phyloP scores from a whole-genome alignment of 306 rosid species.

The Castanea sativa region DNA sequence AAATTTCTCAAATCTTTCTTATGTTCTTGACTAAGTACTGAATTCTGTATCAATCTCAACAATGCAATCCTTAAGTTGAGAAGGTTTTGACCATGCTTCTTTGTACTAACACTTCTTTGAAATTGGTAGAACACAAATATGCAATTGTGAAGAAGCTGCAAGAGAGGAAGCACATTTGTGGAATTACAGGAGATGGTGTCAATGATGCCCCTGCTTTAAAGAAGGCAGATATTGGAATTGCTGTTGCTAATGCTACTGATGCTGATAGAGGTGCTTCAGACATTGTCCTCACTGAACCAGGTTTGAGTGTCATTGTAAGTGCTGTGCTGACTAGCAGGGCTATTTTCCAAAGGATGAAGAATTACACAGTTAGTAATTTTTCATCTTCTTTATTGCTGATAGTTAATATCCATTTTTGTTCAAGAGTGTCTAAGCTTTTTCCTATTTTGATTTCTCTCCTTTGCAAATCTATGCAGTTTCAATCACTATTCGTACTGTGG shows the following conservation, averaged over 20 bases:
- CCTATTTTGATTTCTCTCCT: slow-evolving; percentile 13
- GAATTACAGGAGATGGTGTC: slow-evolving; percentile 99
- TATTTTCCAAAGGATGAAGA: too few species aligned
- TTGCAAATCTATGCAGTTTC: slow-evolving; percentile 96
- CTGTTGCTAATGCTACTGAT: slow-evolving; percentile 98
- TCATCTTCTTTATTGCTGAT: too few species aligned
- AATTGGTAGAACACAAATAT: slow-evolving; percentile 82
- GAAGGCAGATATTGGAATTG: slow-evolving; percentile 96
- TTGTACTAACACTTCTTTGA: slow-evolving; percentile 26
- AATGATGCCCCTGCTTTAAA: slow-evolving; percentile 97
- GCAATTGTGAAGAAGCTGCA: slow-evolving; percentile 95
- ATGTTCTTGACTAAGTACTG: background rate
- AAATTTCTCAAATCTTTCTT: background rate
- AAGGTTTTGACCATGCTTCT: background rate
- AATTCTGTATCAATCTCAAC: background rate
- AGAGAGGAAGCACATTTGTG: slow-evolving; percentile 94
- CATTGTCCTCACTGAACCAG: background rate
- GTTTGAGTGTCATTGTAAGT: too few species aligned
- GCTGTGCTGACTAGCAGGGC: too few species aligned
- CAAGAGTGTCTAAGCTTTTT: too few species aligned
- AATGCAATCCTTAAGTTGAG: background rate
- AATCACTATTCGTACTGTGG: slow-evolving; percentile 98
- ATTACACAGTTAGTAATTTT: too few species aligned
- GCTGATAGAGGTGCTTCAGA: slow-evolving; percentile 97
- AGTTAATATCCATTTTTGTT: too few species aligned